These are phyloP conservation scores for Paecilomyces niveus DNA, from an alignment of 2,329 filamentous ascomycete genomes.

Conservation along the genomic window DNA sequence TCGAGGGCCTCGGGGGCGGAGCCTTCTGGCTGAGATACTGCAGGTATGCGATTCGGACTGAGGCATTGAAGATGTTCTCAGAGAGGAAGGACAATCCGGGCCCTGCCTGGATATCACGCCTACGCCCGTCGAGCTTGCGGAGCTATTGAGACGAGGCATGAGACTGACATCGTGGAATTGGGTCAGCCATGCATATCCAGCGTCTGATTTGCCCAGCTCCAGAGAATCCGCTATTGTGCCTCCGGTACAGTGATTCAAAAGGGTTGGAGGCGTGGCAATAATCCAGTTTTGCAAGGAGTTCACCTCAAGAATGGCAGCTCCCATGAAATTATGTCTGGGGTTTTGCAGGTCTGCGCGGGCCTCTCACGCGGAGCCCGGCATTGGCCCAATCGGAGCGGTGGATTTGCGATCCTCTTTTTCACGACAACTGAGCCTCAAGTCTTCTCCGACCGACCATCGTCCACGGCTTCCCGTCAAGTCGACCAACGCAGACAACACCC, in stretches of 20 bases:
- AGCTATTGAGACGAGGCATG: slow-evolving; percentile 57
- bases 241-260: neutral
- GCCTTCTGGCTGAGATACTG: slow-evolving; percentile 19
- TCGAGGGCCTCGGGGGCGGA: slow-evolving; percentile 20
- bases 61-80: slow-evolving; percentile 22
- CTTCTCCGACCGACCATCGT: neutral
- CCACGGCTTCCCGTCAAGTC: neutral
- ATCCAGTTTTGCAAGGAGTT: slow-evolving; percentile 2
- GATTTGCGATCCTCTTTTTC: slow-evolving; percentile 32
- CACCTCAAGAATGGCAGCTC: slow-evolving; percentile 1
- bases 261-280: neutral
- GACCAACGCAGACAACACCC: neutral
- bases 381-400: slow-evolving; percentile 29
- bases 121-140: slow-evolving; percentile 45
- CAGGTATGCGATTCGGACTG: slow-evolving; percentile 15
- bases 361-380: slow-evolving; percentile 22
- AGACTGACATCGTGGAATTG: slow-evolving; percentile 54
- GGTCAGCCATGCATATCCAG: slow-evolving; percentile 27
- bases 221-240: neutral
- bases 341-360: slow-evolving; percentile 5
- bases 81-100: slow-evolving; percentile 19
- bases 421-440: slow-evolving; percentile 6
- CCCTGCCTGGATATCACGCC: slow-evolving; percentile 42
- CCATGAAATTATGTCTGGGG: neutral
- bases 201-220: neutral